Conservation (phyloP, 108 stramenopile species). For the Schizochytrium sp. region DNA sequence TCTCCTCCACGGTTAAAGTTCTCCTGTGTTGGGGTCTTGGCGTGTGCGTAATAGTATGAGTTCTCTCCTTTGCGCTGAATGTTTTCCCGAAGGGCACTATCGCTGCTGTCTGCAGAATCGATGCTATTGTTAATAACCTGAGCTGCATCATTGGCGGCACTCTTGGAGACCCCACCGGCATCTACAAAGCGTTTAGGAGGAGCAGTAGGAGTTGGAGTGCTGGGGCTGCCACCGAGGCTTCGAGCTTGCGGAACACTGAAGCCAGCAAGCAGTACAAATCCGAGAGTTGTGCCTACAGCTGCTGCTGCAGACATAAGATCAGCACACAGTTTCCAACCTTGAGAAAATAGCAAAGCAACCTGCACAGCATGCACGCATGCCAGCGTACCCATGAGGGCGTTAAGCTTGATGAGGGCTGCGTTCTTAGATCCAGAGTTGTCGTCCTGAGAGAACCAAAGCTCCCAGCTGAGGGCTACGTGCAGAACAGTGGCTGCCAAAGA, state of each 20-base stretch:
- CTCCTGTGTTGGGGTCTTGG: slow-evolving; percentile 52
- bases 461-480: slow-evolving; percentile 8
- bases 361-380: not conserved
- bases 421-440: not conserved
- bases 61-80: slow-evolving; percentile 56
- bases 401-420: not conserved
- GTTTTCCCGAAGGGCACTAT: slow-evolving; percentile 36
- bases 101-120: not conserved
- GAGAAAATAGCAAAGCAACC: not conserved
- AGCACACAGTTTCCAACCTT: not conserved
- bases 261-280: not conserved
- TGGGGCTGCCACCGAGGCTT: not conserved
- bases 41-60: slow-evolving; percentile 54
- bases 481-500: not conserved
- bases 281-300: not conserved
- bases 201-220: too few species aligned
- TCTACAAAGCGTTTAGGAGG: not conserved
- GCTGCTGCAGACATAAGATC: not conserved
- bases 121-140: not conserved
- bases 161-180: not conserved
- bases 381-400: not conserved
- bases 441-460: slow-evolving; percentile 12
- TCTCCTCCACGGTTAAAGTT: slow-evolving; percentile 10
- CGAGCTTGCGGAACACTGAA: not conserved
- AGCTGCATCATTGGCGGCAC: not conserved